Evolutionary conservation across 805 yeast genomes (phyloP).

Genomic region (Zygosaccharomyces pseudorouxii): DNA sequence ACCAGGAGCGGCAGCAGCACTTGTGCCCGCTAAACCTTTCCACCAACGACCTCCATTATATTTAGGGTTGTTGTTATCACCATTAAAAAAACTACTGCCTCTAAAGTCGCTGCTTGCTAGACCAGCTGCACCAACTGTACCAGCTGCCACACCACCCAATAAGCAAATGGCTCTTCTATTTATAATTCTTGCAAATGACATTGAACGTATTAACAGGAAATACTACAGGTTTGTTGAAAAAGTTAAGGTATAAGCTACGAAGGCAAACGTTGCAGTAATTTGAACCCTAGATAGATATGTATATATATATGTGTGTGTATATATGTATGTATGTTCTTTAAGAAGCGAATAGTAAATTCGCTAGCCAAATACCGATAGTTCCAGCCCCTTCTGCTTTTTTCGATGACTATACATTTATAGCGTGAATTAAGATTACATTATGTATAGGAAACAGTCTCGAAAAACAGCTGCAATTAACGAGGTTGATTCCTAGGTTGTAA

Average conservation of each 20-base stretch:
- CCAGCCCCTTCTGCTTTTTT: not conserved
- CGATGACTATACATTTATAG: not conserved
- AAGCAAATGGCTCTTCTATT: constrained; percentile 23
- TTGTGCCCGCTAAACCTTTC: constrained; percentile 4
- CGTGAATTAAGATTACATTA: not conserved
- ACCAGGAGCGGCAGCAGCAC: constrained; percentile 36
- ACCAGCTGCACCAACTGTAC: constrained; percentile 31
- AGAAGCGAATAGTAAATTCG: not conserved
- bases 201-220: not conserved
- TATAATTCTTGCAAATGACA: constrained; percentile 18
- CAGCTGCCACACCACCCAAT: constrained; percentile 31
- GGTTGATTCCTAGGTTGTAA: too few relatives aligned
- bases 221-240: too few relatives aligned
- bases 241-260: too few relatives aligned
- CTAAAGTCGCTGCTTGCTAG: constrained; percentile 18
- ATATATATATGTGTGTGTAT: not conserved
- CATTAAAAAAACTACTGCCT: constrained; percentile 10
- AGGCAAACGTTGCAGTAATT: too few relatives aligned
- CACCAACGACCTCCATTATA: constrained; percentile 20
- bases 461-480: not conserved
- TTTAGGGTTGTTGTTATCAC: constrained; percentile 18
- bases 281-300: too few relatives aligned
- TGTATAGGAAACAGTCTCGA: not conserved
- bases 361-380: not conserved
- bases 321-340: not conserved